Conservation (phyloP, 495 filamentous ascomycete genomes). For the Thermothielavioides terrestris region DNA sequence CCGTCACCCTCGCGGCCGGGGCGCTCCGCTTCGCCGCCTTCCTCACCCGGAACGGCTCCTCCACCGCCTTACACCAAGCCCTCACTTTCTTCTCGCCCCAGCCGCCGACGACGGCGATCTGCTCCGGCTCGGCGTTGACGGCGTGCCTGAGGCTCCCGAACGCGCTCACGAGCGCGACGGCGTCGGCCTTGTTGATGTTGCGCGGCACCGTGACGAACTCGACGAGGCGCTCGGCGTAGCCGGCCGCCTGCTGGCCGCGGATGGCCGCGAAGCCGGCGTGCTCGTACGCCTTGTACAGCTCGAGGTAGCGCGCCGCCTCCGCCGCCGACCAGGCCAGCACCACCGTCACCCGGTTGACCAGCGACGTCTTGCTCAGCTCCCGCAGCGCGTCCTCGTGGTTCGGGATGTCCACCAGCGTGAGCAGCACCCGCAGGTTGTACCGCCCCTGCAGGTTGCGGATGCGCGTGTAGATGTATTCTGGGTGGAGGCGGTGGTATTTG, state of each 20-base stretch:
- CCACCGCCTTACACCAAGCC: conserved; percentile 68
- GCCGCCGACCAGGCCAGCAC: conserved; percentile 89
- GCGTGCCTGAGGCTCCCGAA: conserved; percentile 84
- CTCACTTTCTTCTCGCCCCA: conserved; percentile 96
- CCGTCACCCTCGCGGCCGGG: not conserved
- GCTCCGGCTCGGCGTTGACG: conserved; percentile 78
- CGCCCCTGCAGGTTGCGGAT: conserved; percentile 70
- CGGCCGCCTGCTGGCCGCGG: conserved; percentile 67
- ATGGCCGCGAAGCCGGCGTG: conserved; percentile 74
- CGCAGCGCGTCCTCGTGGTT: conserved; percentile 69
- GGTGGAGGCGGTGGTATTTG: conserved; percentile 96
- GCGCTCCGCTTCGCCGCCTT: conserved; percentile 50
- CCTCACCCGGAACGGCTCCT: conserved; percentile 72
- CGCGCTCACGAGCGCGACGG: conserved; percentile 72
- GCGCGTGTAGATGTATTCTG: conserved; percentile 94
- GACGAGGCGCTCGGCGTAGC: conserved; percentile 79
- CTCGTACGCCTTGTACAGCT: conserved; percentile 89
- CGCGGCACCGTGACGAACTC: conserved; percentile 88
- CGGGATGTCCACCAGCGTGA: conserved; percentile 88
- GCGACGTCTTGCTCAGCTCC: conserved; percentile 71
- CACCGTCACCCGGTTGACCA: conserved; percentile 86
- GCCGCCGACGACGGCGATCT: conserved; percentile 69
- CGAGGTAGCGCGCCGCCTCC: conserved; percentile 87
- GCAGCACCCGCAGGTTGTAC: conserved; percentile 74
- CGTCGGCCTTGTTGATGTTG: conserved; percentile 89